Evolutionary conservation across 2,329 filamentous ascomycete genomes (phyloP).

Genomic region (Neofusicoccum parvum): DNA sequence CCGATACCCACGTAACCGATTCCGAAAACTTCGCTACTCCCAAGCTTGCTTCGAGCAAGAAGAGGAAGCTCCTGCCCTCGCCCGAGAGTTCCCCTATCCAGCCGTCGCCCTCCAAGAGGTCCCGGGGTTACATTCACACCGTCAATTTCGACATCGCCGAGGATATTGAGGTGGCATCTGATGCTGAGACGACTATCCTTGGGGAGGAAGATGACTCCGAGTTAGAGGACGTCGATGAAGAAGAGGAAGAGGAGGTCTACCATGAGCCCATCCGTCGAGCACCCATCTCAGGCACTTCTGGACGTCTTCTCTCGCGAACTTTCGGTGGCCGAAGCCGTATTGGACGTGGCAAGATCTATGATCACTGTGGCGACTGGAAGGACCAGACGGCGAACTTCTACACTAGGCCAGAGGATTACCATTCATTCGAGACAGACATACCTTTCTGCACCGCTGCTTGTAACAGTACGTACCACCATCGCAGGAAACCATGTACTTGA

Average conservation of each 20-base stretch:
- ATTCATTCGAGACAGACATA: slow-evolving; percentile 54
- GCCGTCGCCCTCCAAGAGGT: slow-evolving; percentile 45
- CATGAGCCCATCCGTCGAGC: slow-evolving; percentile 42
- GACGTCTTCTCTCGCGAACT: slow-evolving; percentile 47
- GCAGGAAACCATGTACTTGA: slow-evolving; percentile 4
- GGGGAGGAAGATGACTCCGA: slow-evolving; percentile 28
- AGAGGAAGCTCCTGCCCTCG: slow-evolving; percentile 45
- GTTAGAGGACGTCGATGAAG: slow-evolving; percentile 23
- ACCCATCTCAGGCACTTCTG: slow-evolving; percentile 35
- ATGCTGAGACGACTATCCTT: slow-evolving; percentile 21
- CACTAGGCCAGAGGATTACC: slow-evolving; percentile 56
- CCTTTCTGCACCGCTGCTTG: slow-evolving; percentile 69
- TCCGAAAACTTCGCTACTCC: slow-evolving; percentile 36
- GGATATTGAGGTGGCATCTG: slow-evolving; percentile 19
- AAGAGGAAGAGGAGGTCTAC: slow-evolving; percentile 28
- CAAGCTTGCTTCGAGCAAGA: slow-evolving; percentile 30
- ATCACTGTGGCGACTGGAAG: slow-evolving; percentile 57
- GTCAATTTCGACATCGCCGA: slow-evolving; percentile 18
- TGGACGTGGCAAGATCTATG: slow-evolving; percentile 41
- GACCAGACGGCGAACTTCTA: slow-evolving; percentile 63
- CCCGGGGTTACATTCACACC: slow-evolving; percentile 31
- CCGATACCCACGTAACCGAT: slow-evolving; percentile 30
- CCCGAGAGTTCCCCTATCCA: slow-evolving; percentile 44
- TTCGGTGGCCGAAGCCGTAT: slow-evolving; percentile 48
- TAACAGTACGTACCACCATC: slow-evolving; percentile 57